Evolutionary conservation across 768 basidiomycete genomes (phyloP), one percentile per base, ranked within the genome.

Genomic region (Mrakia hoshinonis): DNA sequence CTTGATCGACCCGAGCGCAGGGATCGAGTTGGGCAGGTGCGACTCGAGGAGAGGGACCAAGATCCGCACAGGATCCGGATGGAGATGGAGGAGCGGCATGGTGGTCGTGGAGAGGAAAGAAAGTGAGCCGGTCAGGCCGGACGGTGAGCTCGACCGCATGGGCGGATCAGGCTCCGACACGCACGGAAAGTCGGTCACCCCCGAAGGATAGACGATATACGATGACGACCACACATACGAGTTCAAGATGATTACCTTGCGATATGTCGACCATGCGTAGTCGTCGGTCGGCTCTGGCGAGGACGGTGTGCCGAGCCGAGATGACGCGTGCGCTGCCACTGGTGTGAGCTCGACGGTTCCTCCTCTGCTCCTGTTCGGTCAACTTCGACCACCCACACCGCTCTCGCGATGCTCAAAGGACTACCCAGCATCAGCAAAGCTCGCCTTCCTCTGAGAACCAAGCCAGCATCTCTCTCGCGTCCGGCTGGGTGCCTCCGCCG

Each of bases 341-440:
- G n/a, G n/a, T n/a, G n/a, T n/a, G n/a, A n/a, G n/a, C n/a, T n/a
- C n/a, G n/a, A n/a, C n/a, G n/a, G 34, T 18, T 24, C 55, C 60
- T 47, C 31, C 49, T 29, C 24, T 10, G 22, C 3, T 31, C 46
- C 31, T 55, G 29, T n/a, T 47, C 13, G n/a, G n/a, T 13, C 31
- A 55, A 24, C 13, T 29, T 24, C 22, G 15, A 18, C 68, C 39
- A 18, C 20, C 7, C 43, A 15, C 43, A 43, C 94, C 91, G 49
- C 86, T 92, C 70, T 86, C 90, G 91, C 92, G 22, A 88, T 87
- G 36, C 96, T 97, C 76, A 86, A 89, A 68, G 95, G 95, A 1
- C 90, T 92, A 18, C 89, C 92, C 79, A 96, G 96, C 79, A 98
- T 97, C 79, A 92, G 96, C 73, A 86, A 97, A 15, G 92, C 91